Percentiles rank a stretch among this genome's conserved stretches.
Evolutionary conservation across 2,329 filamentous ascomycete species (phyloP).

Genomic region (Paracoccidioides brasiliensis): DNA sequence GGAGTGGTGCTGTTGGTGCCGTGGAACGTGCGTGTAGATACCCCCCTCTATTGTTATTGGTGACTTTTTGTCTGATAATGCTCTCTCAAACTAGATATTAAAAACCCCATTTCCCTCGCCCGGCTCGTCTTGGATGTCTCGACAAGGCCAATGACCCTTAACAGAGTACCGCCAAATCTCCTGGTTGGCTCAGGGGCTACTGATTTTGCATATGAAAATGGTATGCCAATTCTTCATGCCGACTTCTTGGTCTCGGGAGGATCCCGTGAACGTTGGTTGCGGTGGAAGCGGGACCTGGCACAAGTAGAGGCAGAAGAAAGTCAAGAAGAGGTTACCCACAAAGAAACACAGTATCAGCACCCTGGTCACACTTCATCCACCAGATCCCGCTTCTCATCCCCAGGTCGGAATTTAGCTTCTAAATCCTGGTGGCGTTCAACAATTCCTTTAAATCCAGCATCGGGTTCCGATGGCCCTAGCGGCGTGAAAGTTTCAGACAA

Average conservation of each 20-base stretch:
- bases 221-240: slow-evolving; percentile 59
- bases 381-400: not conserved
- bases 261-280: slow-evolving; percentile 62
- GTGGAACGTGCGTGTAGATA: slow-evolving; percentile 57
- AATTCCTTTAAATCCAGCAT: not conserved
- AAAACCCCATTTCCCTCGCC: slow-evolving; percentile 82
- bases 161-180: slow-evolving; percentile 83
- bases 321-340: slow-evolving; percentile 14
- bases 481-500: not conserved
- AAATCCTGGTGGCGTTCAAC: not conserved
- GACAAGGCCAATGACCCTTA: slow-evolving; percentile 62
- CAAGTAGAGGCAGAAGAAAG: slow-evolving; percentile 21
- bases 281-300: slow-evolving; percentile 62
- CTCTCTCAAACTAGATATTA: slow-evolving; percentile 52
- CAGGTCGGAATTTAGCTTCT: not conserved
- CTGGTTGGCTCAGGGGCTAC: slow-evolving; percentile 75
- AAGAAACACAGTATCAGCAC: slow-evolving; percentile 2
- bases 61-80: not conserved
- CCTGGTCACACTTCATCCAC: not conserved
- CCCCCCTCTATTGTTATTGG: not conserved
- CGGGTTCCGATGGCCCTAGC: not conserved
- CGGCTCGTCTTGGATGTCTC: slow-evolving; percentile 69
- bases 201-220: slow-evolving; percentile 70
- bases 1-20: slow-evolving; percentile 86
- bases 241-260: slow-evolving; percentile 68